Conservation (phyloP, 371 early-diverging fungal genomes). For the Rhizopus delemar region DNA sequence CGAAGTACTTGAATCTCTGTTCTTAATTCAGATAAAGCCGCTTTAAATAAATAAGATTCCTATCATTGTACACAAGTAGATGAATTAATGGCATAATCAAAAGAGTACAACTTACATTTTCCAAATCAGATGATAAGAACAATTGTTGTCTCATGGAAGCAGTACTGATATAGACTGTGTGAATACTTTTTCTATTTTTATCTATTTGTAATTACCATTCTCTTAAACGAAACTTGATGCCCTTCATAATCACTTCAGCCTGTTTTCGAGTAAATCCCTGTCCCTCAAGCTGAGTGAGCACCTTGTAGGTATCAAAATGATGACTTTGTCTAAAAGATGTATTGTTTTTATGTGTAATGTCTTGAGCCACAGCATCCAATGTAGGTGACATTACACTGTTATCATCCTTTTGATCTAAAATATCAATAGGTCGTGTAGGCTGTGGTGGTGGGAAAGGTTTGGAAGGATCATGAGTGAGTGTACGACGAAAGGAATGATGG, state of each 20-base stretch:
- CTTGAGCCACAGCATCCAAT: slow-evolving; percentile 21
- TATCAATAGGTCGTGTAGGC: slow-evolving; percentile 39
- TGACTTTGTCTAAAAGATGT: slow-evolving; percentile 30
- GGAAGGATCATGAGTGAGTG: slow-evolving; percentile 25
- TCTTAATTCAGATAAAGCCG: slow-evolving; percentile 79
- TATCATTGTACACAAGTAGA: slow-evolving; percentile 6
- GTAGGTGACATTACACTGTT: slow-evolving; percentile 19
- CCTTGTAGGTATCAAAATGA: slow-evolving; percentile 67
- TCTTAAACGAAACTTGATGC: slow-evolving; percentile 63
- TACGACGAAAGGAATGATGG: neutral
- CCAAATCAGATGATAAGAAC: slow-evolving; percentile 53
- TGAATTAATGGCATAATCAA: neutral
- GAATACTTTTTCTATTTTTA: neutral
- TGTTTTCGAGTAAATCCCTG: slow-evolving; percentile 69
- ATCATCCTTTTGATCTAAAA: slow-evolving; percentile 3
- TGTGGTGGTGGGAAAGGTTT: slow-evolving; percentile 45
- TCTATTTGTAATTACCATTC: slow-evolving; percentile 27
- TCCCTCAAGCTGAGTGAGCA: slow-evolving; percentile 59
- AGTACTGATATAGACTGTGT: slow-evolving; percentile 9
- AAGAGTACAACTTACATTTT: slow-evolving; percentile 31
- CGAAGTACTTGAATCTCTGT: slow-evolving; percentile 86
- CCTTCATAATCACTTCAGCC: slow-evolving; percentile 70
- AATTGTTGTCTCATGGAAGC: slow-evolving; percentile 28
- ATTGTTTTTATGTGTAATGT: slow-evolving; percentile 9
- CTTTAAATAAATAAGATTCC: slow-evolving; percentile 75